Conservation (phyloP, 352 stramenopile species). For the Peronospora farinosa region DNA sequence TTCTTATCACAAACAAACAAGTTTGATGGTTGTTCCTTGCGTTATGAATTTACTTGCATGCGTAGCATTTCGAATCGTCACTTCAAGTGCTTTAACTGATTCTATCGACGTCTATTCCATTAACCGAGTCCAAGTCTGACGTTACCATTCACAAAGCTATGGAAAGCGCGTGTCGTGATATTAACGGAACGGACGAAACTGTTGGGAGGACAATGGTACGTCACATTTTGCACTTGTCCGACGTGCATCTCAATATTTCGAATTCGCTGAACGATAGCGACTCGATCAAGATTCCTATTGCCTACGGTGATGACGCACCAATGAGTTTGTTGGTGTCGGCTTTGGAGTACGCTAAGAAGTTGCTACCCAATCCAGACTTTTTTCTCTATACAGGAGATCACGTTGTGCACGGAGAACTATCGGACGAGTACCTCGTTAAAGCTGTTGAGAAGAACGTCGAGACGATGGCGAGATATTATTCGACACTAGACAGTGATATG, state of each 20-base stretch:
- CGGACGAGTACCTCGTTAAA: slow-evolving; percentile 44
- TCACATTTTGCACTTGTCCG: slow-evolving; percentile 75
- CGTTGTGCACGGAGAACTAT: slow-evolving; percentile 48
- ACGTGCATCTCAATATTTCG: slow-evolving; percentile 77
- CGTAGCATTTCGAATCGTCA: slow-evolving; percentile 5
- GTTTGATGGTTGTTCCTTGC: neutral
- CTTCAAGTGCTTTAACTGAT: slow-evolving; percentile 8
- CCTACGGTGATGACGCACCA: slow-evolving; percentile 44
- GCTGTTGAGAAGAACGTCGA: slow-evolving; percentile 53
- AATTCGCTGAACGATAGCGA: slow-evolving; percentile 31
- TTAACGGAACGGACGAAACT: neutral
- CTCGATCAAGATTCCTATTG: slow-evolving; percentile 31
- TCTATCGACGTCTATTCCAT: slow-evolving; percentile 1
- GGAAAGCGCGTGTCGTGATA: neutral
- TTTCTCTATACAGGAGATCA: slow-evolving; percentile 76
- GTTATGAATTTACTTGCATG: slow-evolving; percentile 1
- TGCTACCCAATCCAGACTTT: slow-evolving; percentile 54
- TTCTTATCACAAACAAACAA: neutral
- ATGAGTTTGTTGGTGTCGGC: slow-evolving; percentile 53
- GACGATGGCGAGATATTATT: slow-evolving; percentile 55
- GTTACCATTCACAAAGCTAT: neutral
- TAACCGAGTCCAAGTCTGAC: neutral
- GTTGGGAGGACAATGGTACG: neutral
- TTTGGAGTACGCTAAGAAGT: slow-evolving; percentile 47
- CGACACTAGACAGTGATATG: slow-evolving; percentile 19